Evolutionary conservation across 345 rosid species (phyloP), one percentile per base, ranked within the genome.

Genomic region (Ceriops zippeliana): DNA sequence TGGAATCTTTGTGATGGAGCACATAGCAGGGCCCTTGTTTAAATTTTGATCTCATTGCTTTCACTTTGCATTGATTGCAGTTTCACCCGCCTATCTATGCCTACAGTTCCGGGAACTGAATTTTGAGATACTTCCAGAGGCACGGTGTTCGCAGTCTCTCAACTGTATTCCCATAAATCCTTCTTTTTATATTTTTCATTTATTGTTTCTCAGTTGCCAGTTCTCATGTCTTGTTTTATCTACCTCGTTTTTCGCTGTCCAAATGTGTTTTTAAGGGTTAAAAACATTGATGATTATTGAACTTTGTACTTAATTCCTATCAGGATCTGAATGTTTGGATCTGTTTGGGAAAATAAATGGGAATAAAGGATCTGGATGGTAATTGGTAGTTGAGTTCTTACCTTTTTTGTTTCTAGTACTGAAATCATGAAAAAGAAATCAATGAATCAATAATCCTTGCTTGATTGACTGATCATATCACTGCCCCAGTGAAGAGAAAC

Each of bases 121-220:
- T 73, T 93, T 93, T 73, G 97, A 93, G 83, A 91, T 93, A 75
- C 98, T 97, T 53, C 84, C 95, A 28, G 98, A 93, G 90, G 89
- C 97, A 73, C 97, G 89, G 70, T 86, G 84, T 28, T 38, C 96
- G 98, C 74, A 89, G 91, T 78, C 77, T 93, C 69, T 93, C 98
- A 52, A 91, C 97, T 1, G 97, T 90, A 87, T 70, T 17, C 79
- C 60, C 49, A 78, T 24, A 10, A 34, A 63, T 47, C 63, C 73
- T 62, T 66, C 5, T 10, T 13, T n/a, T 54, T 38, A 35, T 6
- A 2, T 11, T 28, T 9, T 4, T 8, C 5, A 24, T 8, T 51
- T 31, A 57, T 21, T n/a, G 21, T 21, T 21, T n/a, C 17, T 53
- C 24, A n/a, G 0, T 24, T 53, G 21, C 5, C 5, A 53, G 24